A percentile compares a stretch with the other conserved stretches of the same genome.
These are phyloP conservation scores for Backusella luteola DNA, from an alignment of 192 early-diverging fungal genomes.

Conservation along the genomic window DNA sequence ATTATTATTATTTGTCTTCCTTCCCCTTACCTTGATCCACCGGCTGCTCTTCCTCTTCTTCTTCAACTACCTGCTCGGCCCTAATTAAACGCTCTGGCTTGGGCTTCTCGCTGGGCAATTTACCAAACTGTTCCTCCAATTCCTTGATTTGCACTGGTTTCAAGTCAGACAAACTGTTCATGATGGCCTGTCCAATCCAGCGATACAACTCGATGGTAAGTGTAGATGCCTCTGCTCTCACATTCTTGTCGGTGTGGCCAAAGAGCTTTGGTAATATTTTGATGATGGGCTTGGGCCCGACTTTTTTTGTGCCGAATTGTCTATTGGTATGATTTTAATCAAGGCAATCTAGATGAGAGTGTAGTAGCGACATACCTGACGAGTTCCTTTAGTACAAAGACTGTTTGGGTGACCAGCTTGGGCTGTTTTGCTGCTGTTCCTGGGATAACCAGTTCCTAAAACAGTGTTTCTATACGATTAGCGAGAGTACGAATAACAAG, in stretches of 20 bases:
- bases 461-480: not conserved
- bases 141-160: conserved; percentile 97
- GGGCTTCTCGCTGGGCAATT: conserved; percentile 58
- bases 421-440: conserved; percentile 89
- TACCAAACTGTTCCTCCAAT: conserved; percentile 80
- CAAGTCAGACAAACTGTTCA: conserved; percentile 75
- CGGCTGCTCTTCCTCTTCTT: conserved; percentile 38
- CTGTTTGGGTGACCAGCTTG: conserved; percentile 80
- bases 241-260: conserved; percentile 90
- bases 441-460: conserved; percentile 71
- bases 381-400: conserved; percentile 59
- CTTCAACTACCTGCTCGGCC: conserved; percentile 71
- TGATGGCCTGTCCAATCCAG: conserved; percentile 87
- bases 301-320: conserved; percentile 77
- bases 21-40: conserved; percentile 20
- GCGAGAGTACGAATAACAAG: not conserved
- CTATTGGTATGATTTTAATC: conserved; percentile 24
- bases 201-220: conserved; percentile 88
- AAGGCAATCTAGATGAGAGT: not conserved
- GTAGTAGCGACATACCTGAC: conserved; percentile 42
- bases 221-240: conserved; percentile 75
- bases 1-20: not conserved
- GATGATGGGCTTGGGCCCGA: conserved; percentile 80
- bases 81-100: conserved; percentile 71
- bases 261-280: conserved; percentile 89